phyloP scores from a whole-genome alignment of 805 yeast genomes.

The Millerozyma miso region DNA sequence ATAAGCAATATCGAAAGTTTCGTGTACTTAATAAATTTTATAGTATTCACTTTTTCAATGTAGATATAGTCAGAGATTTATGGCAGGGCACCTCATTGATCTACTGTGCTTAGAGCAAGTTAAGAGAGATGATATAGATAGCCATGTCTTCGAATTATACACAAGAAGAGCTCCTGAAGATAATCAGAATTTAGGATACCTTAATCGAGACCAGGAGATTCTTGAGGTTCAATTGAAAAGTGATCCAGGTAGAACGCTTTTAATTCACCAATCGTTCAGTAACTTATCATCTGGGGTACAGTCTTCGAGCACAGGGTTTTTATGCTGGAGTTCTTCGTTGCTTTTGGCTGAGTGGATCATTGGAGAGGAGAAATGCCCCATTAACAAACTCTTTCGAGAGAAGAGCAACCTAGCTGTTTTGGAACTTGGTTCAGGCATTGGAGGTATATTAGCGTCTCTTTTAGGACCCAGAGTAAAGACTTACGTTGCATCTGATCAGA shows the following conservation, averaged over 20 bases:
- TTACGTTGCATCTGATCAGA: slow-evolving; percentile 59
- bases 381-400: slow-evolving; percentile 10
- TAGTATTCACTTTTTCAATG: not conserved
- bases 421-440: slow-evolving; percentile 62
- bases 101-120: slow-evolving; percentile 15
- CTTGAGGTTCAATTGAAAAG: slow-evolving; percentile 19
- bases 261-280: slow-evolving; percentile 30
- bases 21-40: not conserved
- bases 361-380: slow-evolving; percentile 22
- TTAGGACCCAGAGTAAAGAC: slow-evolving; percentile 28
- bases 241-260: slow-evolving; percentile 18
- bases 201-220: slow-evolving; percentile 22
- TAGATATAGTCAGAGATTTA: not conserved
- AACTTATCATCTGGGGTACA: slow-evolving; percentile 15
- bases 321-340: slow-evolving; percentile 55
- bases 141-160: slow-evolving; percentile 31
- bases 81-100: not conserved
- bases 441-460: slow-evolving; percentile 45
- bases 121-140: slow-evolving; percentile 17
- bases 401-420: slow-evolving; percentile 24
- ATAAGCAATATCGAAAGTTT: slow-evolving; percentile 24
- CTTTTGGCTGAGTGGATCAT: slow-evolving; percentile 52
- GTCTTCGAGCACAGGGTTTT: slow-evolving; percentile 49
- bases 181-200: slow-evolving; percentile 31
- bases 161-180: slow-evolving; percentile 22